Percentiles rank a stretch among this genome's conserved stretches.
phyloP scores from a whole-genome alignment of 768 basidiomycete species.

The Termitomyces sp. region DNA sequence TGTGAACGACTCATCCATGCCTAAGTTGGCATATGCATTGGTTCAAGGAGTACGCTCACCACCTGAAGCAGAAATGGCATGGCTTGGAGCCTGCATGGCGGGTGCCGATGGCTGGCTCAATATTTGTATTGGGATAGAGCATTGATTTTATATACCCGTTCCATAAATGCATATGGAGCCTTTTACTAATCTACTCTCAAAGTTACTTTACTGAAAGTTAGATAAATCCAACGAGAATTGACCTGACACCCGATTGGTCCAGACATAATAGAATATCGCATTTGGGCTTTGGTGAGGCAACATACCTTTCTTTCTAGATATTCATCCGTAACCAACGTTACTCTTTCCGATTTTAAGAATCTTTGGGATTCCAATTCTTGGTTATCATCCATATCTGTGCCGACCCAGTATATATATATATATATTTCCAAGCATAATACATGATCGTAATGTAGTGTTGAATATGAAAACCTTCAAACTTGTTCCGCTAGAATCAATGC shows the following conservation, averaged over 20 bases:
- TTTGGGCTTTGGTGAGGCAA: not conserved
- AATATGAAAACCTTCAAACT: not conserved
- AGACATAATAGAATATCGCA: not conserved
- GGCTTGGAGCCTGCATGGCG: constrained; percentile 88
- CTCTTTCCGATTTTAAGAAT: too few species aligned
- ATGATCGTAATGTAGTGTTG: too few species aligned
- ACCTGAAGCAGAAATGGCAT: constrained; percentile 84
- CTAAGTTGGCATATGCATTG: constrained; percentile 68
- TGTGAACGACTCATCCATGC: constrained; percentile 26
- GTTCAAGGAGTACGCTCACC: constrained; percentile 85
- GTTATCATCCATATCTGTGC: too few species aligned
- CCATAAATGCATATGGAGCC: not conserved
- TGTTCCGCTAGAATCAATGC: not conserved
- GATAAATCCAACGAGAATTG: not conserved
- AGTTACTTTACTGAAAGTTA: not conserved
- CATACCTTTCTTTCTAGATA: not conserved
- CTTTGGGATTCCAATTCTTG: not conserved
- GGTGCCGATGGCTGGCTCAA: constrained; percentile 97
- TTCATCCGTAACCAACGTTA: too few species aligned
- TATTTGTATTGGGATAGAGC: constrained; percentile 66
- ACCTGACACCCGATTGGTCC: not conserved
- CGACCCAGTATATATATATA: too few species aligned
- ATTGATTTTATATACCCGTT: not conserved
- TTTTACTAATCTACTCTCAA: not conserved
- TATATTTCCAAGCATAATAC: too few species aligned